Percentiles rank a stretch among this genome's conserved stretches.
Evolutionary conservation across 1,284 basidiomycete genomes (phyloP).

Genomic region (Irpex sp.): DNA sequence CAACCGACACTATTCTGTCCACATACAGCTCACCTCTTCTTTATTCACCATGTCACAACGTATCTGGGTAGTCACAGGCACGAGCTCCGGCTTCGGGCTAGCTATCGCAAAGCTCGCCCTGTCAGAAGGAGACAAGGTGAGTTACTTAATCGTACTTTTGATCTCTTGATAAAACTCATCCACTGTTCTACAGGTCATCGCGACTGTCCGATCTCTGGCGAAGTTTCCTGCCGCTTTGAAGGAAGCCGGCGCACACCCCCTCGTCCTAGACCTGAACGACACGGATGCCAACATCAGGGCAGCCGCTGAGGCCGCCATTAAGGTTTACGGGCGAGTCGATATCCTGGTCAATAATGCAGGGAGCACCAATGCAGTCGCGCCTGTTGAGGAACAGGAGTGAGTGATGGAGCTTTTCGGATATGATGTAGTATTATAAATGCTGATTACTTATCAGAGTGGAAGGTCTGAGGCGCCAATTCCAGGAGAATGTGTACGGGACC

Average conservation of each 20-base stretch:
- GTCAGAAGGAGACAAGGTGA: slow-evolving; percentile 24
- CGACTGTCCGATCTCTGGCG: slow-evolving; percentile 19
- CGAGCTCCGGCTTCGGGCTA: slow-evolving; percentile 28
- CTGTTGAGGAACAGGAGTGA: slow-evolving; percentile 28
- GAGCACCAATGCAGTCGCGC: slow-evolving; percentile 15
- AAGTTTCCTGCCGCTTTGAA: slow-evolving; percentile 15
- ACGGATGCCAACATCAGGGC: slow-evolving; percentile 20
- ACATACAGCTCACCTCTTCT: no score
- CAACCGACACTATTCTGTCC: no score
- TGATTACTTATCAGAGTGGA: slow-evolving; percentile 9
- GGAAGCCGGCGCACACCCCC: slow-evolving; percentile 7
- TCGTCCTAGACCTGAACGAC: slow-evolving; percentile 22
- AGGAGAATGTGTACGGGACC: slow-evolving; percentile 29
- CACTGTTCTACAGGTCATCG: slow-evolving; percentile 21
- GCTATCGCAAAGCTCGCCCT: slow-evolving; percentile 22
- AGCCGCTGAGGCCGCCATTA: slow-evolving; percentile 16
- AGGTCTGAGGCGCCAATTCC: slow-evolving; percentile 25
- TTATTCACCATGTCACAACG: not conserved
- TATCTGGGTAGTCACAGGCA: slow-evolving; percentile 23
- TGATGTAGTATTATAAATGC: no score
- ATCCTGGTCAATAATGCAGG: slow-evolving; percentile 26
- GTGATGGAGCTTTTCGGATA: not conserved
- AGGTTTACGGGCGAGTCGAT: slow-evolving; percentile 16
- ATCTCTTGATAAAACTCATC: no score
- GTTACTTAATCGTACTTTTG: not conserved